Percentiles rank a stretch among this genome's conserved stretches.
Conservation (phyloP, 2,329 filamentous ascomycete genomes). For the Paraconiothyrium brasiliense region DNA sequence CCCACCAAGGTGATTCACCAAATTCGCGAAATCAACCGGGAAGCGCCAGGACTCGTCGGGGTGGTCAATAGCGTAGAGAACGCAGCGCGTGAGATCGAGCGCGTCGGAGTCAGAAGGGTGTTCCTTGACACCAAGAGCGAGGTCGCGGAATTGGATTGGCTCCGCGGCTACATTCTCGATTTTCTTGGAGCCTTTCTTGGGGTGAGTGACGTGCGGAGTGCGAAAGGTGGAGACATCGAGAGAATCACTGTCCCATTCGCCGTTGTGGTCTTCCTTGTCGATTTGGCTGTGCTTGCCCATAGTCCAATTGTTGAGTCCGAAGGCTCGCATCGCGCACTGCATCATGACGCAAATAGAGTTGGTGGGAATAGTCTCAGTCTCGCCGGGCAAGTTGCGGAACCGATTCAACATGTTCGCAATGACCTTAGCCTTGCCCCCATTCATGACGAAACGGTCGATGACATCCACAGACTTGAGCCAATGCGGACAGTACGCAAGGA, state of each 20-base stretch:
- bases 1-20: constrained; percentile 30
- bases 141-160: constrained; percentile 29
- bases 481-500: constrained; percentile 35
- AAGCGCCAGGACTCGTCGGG: constrained; percentile 36
- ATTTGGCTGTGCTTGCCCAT: constrained; percentile 22
- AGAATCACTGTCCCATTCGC: constrained; percentile 16
- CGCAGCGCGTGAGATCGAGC: constrained; percentile 37
- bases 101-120: constrained; percentile 31
- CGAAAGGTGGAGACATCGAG: constrained; percentile 33
- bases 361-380: background rate
- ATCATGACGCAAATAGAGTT: constrained; percentile 19
- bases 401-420: background rate
- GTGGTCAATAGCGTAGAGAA: constrained; percentile 26
- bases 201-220: constrained; percentile 24
- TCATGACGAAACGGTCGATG: constrained; percentile 33
- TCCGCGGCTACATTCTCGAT: background rate
- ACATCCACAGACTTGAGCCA: constrained; percentile 37
- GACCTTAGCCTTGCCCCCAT: constrained; percentile 24
- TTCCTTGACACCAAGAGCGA: constrained; percentile 31
- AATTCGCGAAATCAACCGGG: constrained; percentile 30
- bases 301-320: constrained; percentile 27
- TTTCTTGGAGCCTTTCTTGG: background rate
- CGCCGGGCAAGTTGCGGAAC: background rate
- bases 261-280: background rate
- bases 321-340: constrained; percentile 18